Percentiles rank a stretch among this genome's conserved stretches.
These are phyloP conservation scores for Apiotrichum laibachii DNA, from an alignment of 1,284 basidiomycete genomes.

Conservation along the genomic window DNA sequence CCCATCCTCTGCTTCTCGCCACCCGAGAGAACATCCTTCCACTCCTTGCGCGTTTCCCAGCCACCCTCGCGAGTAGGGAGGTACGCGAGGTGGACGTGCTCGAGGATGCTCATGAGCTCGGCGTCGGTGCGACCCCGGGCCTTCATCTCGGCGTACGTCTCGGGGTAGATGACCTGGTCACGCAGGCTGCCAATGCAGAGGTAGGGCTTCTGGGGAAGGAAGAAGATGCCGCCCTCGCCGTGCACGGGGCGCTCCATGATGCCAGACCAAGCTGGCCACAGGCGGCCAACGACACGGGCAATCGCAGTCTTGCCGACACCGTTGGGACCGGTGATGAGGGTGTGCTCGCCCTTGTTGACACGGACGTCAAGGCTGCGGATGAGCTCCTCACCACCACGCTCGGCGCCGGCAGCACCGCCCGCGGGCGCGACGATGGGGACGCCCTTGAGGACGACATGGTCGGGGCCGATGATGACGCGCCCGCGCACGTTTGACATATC, in stretches of 20 bases:
- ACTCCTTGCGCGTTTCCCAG: slow-evolving; percentile 85
- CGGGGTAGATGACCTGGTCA: slow-evolving; percentile 72
- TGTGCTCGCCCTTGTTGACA: slow-evolving; percentile 77
- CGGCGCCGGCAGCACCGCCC: slow-evolving; percentile 54
- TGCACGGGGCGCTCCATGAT: slow-evolving; percentile 53
- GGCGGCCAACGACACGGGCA: slow-evolving; percentile 80
- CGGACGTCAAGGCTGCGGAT: slow-evolving; percentile 69
- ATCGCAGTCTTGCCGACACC: slow-evolving; percentile 93
- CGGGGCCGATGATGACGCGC: slow-evolving; percentile 41
- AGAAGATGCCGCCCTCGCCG: slow-evolving; percentile 65
- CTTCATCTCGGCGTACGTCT: slow-evolving; percentile 74
- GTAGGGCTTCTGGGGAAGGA: slow-evolving; percentile 89
- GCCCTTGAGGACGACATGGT: slow-evolving; percentile 61
- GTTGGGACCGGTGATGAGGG: slow-evolving; percentile 84
- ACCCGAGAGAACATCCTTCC: slow-evolving; percentile 84
- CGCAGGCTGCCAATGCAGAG: slow-evolving; percentile 81
- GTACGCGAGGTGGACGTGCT: slow-evolving; percentile 79
- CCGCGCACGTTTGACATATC: slow-evolving; percentile 54
- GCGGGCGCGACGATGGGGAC: slow-evolving; percentile 75
- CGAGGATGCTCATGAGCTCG: slow-evolving; percentile 70
- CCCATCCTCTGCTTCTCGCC: slow-evolving; percentile 94
- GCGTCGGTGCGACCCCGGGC: slow-evolving; percentile 62
- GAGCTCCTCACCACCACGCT: slow-evolving; percentile 60
- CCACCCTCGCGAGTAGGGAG: slow-evolving; percentile 85
- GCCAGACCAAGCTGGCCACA: slow-evolving; percentile 66